phyloP scores from a whole-genome alignment of 192 early-diverging fungal species.

The Jimgerdemannia flammicorona region DNA sequence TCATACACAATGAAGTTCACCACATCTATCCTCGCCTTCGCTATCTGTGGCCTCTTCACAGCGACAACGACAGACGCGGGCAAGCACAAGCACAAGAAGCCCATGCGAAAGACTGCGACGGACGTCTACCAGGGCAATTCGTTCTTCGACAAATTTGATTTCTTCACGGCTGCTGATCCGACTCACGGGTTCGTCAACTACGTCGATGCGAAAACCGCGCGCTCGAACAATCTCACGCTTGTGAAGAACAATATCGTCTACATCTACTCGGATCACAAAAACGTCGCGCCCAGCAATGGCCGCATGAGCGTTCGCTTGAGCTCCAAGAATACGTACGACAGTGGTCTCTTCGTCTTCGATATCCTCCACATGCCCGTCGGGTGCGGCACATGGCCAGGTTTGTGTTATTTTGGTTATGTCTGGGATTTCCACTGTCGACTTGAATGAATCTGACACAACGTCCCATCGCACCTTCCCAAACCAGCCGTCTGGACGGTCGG shows the following conservation, averaged over 20 bases:
- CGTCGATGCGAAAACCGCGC: conserved; percentile 15
- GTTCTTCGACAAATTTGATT: conserved; percentile 36
- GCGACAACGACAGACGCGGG: too few species aligned
- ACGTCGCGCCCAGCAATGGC: conserved; percentile 9
- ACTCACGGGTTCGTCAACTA: conserved; percentile 33
- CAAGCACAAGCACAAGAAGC: too few species aligned
- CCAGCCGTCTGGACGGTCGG: conserved; percentile 46
- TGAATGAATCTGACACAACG: too few species aligned
- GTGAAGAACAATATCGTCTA: conserved; percentile 1
- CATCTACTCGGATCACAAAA: conserved; percentile 13
- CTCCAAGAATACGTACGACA: conserved; percentile 16
- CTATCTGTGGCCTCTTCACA: too few species aligned
- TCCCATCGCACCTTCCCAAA: too few species aligned
- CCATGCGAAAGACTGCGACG: too few species aligned
- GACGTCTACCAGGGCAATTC: background rate
- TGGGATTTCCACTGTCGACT: too few species aligned
- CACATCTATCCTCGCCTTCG: too few species aligned
- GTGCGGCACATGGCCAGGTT: conserved; percentile 40
- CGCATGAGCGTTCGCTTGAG: conserved; percentile 24
- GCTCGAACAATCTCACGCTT: background rate
- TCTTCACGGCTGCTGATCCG: conserved; percentile 27
- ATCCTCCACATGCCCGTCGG: conserved; percentile 35
- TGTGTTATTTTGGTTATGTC: background rate
- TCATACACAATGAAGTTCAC: too few species aligned
- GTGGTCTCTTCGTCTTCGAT: conserved; percentile 25